Evolutionary conservation across 176 grass and related monocot species (phyloP).

Genomic region (Paspalum vaginatum): DNA sequence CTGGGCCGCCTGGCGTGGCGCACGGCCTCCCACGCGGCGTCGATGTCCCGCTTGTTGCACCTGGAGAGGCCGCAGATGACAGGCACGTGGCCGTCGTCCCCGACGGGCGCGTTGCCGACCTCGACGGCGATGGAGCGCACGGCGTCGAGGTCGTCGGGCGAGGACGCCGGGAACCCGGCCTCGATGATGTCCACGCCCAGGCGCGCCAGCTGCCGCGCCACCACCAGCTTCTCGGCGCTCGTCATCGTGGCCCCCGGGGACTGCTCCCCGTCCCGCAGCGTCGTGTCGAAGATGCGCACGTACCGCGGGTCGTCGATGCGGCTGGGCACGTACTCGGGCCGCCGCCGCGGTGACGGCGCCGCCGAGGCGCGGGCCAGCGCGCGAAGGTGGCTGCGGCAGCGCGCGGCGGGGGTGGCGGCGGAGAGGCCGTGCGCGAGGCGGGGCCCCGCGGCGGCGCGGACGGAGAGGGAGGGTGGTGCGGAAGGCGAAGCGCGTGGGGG

Average conservation of each 20-base stretch:
- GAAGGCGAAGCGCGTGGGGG: neutral
- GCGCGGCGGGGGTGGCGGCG: neutral
- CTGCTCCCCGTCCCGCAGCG: constrained; percentile 91
- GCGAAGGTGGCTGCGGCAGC: constrained; percentile 2
- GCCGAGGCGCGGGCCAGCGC: neutral
- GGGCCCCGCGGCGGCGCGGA: neutral
- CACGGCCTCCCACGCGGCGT: constrained; percentile 92
- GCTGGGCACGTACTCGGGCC: constrained; percentile 52
- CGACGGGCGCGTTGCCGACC: constrained; percentile 62
- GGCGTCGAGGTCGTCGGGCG: constrained; percentile 36
- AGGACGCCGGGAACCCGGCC: neutral
- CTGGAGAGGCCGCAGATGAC: constrained; percentile 81
- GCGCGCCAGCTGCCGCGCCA: constrained; percentile 51
- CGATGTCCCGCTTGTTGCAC: constrained; percentile 73
- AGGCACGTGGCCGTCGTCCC: constrained; percentile 61
- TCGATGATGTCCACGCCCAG: constrained; percentile 17
- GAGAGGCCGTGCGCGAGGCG: constrained; percentile 8
- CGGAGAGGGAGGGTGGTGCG: neutral
- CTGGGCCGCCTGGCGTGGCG: constrained; percentile 65
- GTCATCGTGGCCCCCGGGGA: constrained; percentile 96
- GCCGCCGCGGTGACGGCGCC: neutral
- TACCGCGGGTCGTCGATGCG: constrained; percentile 79
- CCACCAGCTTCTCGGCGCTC: constrained; percentile 79
- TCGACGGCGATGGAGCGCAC: constrained; percentile 88
- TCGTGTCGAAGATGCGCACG: constrained; percentile 97